Evolutionary conservation across 176 grass and related monocot species (phyloP).

Genomic region (Paspalum vaginatum): DNA sequence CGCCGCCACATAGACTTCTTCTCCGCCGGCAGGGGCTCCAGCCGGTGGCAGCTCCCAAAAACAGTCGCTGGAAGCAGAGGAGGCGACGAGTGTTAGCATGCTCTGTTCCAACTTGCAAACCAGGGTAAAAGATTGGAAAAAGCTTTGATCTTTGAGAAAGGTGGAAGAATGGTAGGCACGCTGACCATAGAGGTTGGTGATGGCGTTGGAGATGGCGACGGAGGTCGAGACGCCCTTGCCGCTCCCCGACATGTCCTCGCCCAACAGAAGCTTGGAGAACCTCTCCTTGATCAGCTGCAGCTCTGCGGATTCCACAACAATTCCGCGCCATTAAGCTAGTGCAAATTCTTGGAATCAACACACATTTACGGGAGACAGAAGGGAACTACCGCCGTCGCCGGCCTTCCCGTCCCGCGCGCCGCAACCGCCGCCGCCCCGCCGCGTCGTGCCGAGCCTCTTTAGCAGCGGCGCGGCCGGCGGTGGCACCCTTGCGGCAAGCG

Average conservation of each 20-base stretch:
- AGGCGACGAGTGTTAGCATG: background rate
- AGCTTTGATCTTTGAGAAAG: background rate
- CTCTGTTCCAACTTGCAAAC: background rate
- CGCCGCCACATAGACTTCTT: constrained; percentile 86
- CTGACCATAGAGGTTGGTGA: constrained; percentile 91
- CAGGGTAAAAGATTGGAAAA: background rate
- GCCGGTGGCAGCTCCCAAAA: constrained; percentile 78
- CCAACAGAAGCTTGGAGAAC: constrained; percentile 88
- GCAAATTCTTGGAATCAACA: background rate
- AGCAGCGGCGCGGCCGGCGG: constrained; percentile 38
- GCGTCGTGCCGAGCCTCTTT: constrained; percentile 56
- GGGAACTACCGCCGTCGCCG: constrained; percentile 54
- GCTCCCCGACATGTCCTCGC: constrained; percentile 95
- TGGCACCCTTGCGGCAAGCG: constrained; percentile 34
- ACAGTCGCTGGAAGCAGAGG: constrained; percentile 69
- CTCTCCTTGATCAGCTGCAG: constrained; percentile 75
- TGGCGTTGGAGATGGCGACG: constrained; percentile 88
- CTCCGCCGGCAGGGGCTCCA: constrained; percentile 68
- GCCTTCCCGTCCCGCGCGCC: constrained; percentile 38
- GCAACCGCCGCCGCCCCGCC: constrained; percentile 2
- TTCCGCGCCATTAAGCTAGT: background rate
- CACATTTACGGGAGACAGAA: background rate
- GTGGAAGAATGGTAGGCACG: background rate
- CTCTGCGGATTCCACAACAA: constrained; percentile 47
- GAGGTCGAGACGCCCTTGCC: constrained; percentile 85